Conservation (phyloP, 2,329 filamentous ascomycete genomes). For the Trichoderma arundinaceum region DNA sequence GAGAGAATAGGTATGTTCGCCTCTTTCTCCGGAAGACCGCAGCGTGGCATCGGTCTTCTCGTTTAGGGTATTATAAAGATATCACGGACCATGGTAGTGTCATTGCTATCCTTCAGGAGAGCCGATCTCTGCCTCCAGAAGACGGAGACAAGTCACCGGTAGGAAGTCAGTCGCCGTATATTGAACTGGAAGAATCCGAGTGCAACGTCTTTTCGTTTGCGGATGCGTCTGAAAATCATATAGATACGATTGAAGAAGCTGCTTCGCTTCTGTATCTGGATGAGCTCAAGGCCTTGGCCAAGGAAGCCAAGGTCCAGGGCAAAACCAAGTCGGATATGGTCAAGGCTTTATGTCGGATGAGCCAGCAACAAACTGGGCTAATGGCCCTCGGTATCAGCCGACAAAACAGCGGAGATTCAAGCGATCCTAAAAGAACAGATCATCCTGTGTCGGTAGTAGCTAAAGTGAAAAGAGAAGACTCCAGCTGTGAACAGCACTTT, state of each 20-base stretch:
- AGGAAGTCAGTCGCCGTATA: conserved; percentile 37
- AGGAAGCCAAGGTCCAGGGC: conserved; percentile 83
- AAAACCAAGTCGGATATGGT: conserved; percentile 86
- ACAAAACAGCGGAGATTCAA: conserved; percentile 64
- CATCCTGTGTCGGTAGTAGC: conserved; percentile 35
- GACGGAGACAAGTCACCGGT: conserved; percentile 23
- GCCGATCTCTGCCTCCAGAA: conserved; percentile 58
- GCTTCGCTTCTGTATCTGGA: conserved; percentile 82
- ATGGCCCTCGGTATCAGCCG: conserved; percentile 70
- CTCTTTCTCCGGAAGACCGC: conserved; percentile 91
- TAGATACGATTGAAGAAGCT: conserved; percentile 81
- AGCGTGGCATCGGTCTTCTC: conserved; percentile 83
- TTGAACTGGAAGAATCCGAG: conserved; percentile 50
- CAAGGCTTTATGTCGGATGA: conserved; percentile 73
- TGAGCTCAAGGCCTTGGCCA: conserved; percentile 83
- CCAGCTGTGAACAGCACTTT: conserved; percentile 76
- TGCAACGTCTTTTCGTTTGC: conserved; percentile 76
- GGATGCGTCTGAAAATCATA: conserved; percentile 74
- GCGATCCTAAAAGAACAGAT: conserved; percentile 53
- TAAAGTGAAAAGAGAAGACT: conserved; percentile 42
- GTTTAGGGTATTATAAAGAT: conserved; percentile 80
- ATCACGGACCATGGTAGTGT: conserved; percentile 75
- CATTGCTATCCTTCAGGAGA: conserved; percentile 66
- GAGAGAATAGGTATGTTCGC: conserved; percentile 74
- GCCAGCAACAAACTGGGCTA: conserved; percentile 77